Evolutionary conservation across 2,329 filamentous ascomycete genomes (phyloP).

Genomic region (Stromatinia cepivora): DNA sequence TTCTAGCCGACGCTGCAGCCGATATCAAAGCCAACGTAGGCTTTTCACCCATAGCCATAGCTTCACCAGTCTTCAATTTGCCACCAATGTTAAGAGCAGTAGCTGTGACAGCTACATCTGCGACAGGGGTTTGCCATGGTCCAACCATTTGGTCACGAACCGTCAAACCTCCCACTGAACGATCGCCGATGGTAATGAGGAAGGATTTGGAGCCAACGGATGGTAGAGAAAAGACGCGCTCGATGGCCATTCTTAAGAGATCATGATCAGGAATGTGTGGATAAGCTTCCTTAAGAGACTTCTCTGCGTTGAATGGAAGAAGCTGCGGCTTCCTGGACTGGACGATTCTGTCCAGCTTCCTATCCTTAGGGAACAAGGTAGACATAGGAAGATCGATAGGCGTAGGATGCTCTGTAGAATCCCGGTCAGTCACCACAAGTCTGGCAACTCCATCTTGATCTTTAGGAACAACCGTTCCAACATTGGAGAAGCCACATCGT

Average conservation of each 20-base stretch:
- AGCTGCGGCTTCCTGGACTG: constrained; percentile 67
- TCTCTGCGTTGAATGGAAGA: constrained; percentile 67
- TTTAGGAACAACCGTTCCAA: constrained; percentile 71
- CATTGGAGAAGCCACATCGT: constrained; percentile 88
- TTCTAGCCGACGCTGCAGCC: constrained; percentile 84
- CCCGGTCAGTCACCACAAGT: constrained; percentile 78
- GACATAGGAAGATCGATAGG: constrained; percentile 90
- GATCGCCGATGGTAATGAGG: constrained; percentile 93
- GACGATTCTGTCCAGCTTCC: constrained; percentile 76
- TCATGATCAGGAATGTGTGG: constrained; percentile 41
- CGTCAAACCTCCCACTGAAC: constrained; percentile 86
- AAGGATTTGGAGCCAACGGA: constrained; percentile 97
- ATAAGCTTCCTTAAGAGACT: constrained; percentile 60
- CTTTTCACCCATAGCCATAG: constrained; percentile 97
- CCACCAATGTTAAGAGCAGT: constrained; percentile 68
- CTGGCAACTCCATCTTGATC: constrained; percentile 64
- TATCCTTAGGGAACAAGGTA: constrained; percentile 82
- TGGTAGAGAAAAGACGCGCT: constrained; percentile 80
- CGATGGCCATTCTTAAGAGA: constrained; percentile 64
- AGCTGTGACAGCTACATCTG: constrained; percentile 89
- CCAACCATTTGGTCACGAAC: constrained; percentile 94
- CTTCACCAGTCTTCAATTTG: constrained; percentile 80
- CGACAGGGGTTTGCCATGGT: constrained; percentile 91
- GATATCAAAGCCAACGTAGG: constrained; percentile 87
- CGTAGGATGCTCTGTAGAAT: constrained; percentile 70